Evolutionary conservation across 208 protist genomes (phyloP), one percentile per base, ranked within the genome.

Genomic region (Acanthamoeba divionensis): DNA sequence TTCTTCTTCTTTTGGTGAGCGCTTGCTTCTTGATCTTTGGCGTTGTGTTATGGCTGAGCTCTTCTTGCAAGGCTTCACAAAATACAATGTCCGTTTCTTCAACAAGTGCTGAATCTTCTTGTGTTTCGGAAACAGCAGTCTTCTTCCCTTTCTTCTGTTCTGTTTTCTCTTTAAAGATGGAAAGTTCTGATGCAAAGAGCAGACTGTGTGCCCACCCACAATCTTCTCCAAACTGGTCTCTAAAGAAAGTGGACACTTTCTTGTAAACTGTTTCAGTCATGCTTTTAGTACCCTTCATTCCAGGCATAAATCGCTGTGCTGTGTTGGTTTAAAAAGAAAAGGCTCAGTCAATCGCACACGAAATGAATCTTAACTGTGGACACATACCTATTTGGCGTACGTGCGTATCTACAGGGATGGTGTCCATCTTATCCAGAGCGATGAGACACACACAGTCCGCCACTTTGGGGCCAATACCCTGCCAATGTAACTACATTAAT

Each of bases 381-480:
- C n/a, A 57, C 63, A 38, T 75, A 24, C 82, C 90, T 45, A 95
- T 82, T n/a, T 83, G 62, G 33, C 77, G 92, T 0, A 95, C 83
- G 82, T 95, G 94, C 1, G 89, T 91, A 47, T 95, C 93, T 1
- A 95, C 77, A 69, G 62, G 57, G 33, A 88, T 73, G 2, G 62
- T 44, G 36, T 65, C 54, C 10, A 73, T 47, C 60, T 77, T 73
- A 33, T 73, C 54, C 3, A 92, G 13, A 13, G 90, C 75, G n/a
- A 94, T 90, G 21, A 96, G 73, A n/a, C 54, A 67, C 2, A 96
- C 77, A 57, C 94, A 96, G 71, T 95, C 94, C 1, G 94, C 93
- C 6, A 95, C 94, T 77, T 92, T 91, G 13, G 12, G 24, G 4
- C 87, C 91, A 21, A 93, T 36, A 12, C 55, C 86, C 29, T 55